Conservation (phyloP, 495 filamentous ascomycete genomes). For the Neurospora sp. region DNA sequence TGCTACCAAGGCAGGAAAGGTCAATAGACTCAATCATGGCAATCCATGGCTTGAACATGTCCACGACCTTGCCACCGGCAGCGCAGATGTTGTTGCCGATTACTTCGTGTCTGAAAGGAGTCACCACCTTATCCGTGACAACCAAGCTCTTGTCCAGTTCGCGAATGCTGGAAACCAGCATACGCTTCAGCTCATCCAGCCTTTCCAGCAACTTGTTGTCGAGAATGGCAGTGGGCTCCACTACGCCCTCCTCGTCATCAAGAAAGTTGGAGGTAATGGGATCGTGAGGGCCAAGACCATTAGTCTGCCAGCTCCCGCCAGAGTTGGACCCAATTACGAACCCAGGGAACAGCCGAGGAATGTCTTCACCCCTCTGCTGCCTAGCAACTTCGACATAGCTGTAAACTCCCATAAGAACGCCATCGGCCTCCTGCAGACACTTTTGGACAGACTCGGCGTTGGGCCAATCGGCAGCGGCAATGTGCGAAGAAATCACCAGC, state of each 20-base stretch:
- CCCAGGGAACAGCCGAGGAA: conserved; percentile 81
- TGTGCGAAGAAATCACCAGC: conserved; percentile 94
- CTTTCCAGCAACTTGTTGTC: conserved; percentile 70
- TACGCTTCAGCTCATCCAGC: conserved; percentile 71
- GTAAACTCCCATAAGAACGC: conserved; percentile 84
- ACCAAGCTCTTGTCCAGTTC: conserved; percentile 77
- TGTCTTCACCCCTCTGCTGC: conserved; percentile 80
- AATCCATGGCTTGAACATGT: conserved; percentile 80
- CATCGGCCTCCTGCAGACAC: conserved; percentile 90
- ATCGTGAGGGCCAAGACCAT: conserved; percentile 60
- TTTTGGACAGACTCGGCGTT: conserved; percentile 80
- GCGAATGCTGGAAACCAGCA: conserved; percentile 71
- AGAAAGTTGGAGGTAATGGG: conserved; percentile 67
- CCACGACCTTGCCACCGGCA: conserved; percentile 65
- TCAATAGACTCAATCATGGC: conserved; percentile 82
- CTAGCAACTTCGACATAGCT: conserved; percentile 92
- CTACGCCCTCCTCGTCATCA: conserved; percentile 68
- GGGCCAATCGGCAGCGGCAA: conserved; percentile 90
- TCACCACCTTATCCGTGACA: conserved; percentile 66
- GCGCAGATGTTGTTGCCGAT: conserved; percentile 67
- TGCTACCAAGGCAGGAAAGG: conserved; percentile 55
- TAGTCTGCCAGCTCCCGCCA: conserved; percentile 91
- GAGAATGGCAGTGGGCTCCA: conserved; percentile 62
- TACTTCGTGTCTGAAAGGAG: conserved; percentile 55
- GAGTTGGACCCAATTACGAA: conserved; percentile 75